Conservation (phyloP, 2,329 filamentous ascomycete genomes). For the Phialemonium atrogriseum region DNA sequence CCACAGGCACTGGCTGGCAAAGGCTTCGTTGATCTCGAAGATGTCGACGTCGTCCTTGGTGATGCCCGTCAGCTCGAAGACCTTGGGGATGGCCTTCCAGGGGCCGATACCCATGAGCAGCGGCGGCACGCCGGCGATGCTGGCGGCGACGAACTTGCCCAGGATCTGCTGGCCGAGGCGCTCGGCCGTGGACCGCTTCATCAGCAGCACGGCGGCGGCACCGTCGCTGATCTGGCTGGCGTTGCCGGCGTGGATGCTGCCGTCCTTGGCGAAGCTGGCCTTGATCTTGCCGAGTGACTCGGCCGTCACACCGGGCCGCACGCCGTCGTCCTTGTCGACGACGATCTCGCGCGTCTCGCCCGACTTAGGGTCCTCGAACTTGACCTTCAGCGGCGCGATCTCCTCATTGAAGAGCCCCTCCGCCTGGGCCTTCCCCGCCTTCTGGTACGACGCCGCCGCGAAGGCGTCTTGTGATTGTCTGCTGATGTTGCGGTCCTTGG, state of each 20-base stretch:
- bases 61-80: slow-evolving; percentile 79
- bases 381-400: slow-evolving; percentile 77
- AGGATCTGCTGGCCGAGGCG: slow-evolving; percentile 79
- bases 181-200: slow-evolving; percentile 89
- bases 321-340: slow-evolving; percentile 78
- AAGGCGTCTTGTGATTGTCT: slow-evolving; percentile 82
- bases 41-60: slow-evolving; percentile 88
- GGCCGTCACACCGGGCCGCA: slow-evolving; percentile 75
- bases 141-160: slow-evolving; percentile 84
- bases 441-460: slow-evolving; percentile 86
- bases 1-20: slow-evolving; percentile 91
- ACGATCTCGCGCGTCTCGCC: slow-evolving; percentile 77
- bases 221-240: slow-evolving; percentile 94
- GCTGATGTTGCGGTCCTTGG: slow-evolving; percentile 67
- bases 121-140: slow-evolving; percentile 81
- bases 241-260: slow-evolving; percentile 92
- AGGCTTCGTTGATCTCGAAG: slow-evolving; percentile 98
- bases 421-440: slow-evolving; percentile 77
- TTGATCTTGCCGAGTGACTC: slow-evolving; percentile 88
- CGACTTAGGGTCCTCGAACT: slow-evolving; percentile 85
- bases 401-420: slow-evolving; percentile 88
- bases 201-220: slow-evolving; percentile 87
- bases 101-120: slow-evolving; percentile 94
- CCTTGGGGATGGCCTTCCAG: slow-evolving; percentile 91
- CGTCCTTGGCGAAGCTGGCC: slow-evolving; percentile 83